A percentile compares a stretch with the other conserved stretches of the same genome.
Evolutionary conservation across 768 basidiomycete species (phyloP).

Genomic region (Kwoniella dejecticola): DNA sequence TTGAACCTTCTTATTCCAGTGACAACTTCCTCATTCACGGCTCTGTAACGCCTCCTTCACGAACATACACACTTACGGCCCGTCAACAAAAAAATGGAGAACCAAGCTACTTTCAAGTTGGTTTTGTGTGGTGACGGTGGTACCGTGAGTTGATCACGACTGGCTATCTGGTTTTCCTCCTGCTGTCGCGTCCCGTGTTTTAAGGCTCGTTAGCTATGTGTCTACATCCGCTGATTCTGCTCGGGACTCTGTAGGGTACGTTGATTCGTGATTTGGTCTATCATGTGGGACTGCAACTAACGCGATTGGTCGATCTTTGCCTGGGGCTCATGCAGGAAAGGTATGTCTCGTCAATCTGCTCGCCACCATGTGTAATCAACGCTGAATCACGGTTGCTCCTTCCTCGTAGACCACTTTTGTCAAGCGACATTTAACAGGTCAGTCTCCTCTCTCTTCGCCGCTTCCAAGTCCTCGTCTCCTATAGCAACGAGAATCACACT

Average conservation of each 20-base stretch:
- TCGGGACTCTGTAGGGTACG: constrained; percentile 6
- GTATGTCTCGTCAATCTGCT: constrained; percentile 3
- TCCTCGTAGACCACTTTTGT: constrained; percentile 99
- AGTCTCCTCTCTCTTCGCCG: too few species aligned
- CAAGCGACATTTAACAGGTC: constrained; percentile 91
- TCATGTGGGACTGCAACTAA: too few species aligned
- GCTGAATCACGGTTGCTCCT: too few species aligned
- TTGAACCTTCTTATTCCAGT: neutral
- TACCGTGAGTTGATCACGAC: constrained; percentile 28
- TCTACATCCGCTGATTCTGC: neutral
- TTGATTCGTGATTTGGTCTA: too few species aligned
- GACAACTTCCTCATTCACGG: neutral
- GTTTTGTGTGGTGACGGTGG: constrained; percentile 77
- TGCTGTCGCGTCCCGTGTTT: neutral
- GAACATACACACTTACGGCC: neutral
- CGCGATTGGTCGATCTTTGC: too few species aligned
- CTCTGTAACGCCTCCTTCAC: neutral
- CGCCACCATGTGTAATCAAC: too few species aligned
- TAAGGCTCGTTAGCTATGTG: too few species aligned
- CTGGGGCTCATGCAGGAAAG: constrained; percentile 10
- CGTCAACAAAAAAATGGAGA: constrained; percentile 31
- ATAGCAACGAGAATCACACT: neutral
- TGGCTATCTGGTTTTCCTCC: neutral
- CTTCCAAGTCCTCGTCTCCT: neutral
- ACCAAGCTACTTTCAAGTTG: constrained; percentile 93